A percentile compares a stretch with the other conserved stretches of the same genome.
phyloP scores from a whole-genome alignment of 306 rosid species.

The Glycine latifolia region DNA sequence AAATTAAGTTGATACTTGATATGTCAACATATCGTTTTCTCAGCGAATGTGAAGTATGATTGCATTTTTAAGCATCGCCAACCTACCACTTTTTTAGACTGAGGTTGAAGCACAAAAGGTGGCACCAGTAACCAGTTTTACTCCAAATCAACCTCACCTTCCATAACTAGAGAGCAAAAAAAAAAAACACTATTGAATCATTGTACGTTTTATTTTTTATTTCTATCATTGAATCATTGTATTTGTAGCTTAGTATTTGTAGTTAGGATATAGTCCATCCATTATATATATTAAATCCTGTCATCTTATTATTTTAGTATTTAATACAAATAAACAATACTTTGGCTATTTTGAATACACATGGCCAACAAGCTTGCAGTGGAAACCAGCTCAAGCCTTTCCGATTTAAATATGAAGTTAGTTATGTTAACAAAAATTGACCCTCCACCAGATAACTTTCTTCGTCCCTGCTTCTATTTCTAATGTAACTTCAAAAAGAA shows the following conservation, averaged over 20 bases:
- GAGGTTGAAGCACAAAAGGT: background rate
- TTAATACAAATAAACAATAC: background rate
- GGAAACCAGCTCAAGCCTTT: background rate
- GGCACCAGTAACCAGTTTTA: background rate
- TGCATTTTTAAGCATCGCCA: background rate
- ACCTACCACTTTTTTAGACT: background rate
- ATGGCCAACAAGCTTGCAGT: background rate
- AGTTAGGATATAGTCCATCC: background rate
- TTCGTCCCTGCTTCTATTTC: background rate
- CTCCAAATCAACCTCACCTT: background rate
- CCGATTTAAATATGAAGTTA: background rate
- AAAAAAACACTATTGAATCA: background rate
- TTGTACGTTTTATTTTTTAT: background rate
- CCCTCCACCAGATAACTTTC: background rate
- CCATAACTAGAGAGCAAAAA: background rate
- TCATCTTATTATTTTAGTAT: background rate
- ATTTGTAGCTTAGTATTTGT: slow-evolving; percentile 4
- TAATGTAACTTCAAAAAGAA: background rate
- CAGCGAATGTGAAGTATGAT: too few relatives aligned
- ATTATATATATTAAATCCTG: background rate
- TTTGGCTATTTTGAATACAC: background rate
- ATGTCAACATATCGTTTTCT: slow-evolving; percentile 20
- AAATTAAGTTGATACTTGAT: background rate
- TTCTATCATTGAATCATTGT: background rate
- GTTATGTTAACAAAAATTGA: background rate